Evolutionary conservation across 2,329 filamentous ascomycete species (phyloP).

Genomic region (Cercospora canescens): DNA sequence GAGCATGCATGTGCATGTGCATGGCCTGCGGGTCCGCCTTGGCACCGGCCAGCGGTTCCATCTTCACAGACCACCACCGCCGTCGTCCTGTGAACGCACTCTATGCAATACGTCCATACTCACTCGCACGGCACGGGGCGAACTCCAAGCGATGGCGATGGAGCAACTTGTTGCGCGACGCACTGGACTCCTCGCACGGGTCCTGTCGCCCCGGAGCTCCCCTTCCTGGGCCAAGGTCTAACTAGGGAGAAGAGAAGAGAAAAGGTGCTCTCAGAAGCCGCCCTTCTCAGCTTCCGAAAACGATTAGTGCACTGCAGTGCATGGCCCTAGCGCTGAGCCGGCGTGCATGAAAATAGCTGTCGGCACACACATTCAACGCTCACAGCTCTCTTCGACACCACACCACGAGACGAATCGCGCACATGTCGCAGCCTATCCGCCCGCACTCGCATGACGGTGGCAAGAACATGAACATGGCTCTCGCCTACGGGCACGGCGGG

Average conservation of each 20-base stretch:
- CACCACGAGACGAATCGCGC: conserved; percentile 1
- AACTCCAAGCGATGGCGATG: neutral
- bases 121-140: neutral
- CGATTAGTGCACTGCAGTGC: conserved; percentile 1
- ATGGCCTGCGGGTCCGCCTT: conserved; percentile 6
- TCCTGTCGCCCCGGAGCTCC: neutral
- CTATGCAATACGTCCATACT: neutral
- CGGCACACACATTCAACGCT: neutral
- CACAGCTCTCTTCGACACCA: conserved; percentile 9
- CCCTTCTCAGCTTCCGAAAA: conserved; percentile 1
- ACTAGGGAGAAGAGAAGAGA: neutral
- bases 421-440: conserved; percentile 7
- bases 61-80: neutral
- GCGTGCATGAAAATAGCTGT: conserved; percentile 11
- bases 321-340: conserved; percentile 4
- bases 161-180: neutral
- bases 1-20: neutral
- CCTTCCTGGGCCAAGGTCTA: neutral
- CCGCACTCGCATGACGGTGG: conserved; percentile 8
- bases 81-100: neutral
- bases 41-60: neutral
- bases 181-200: neutral
- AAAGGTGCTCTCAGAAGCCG: neutral
- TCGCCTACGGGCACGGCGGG: conserved; percentile 5
- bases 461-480: neutral